phyloP scores from a whole-genome alignment of 1,284 basidiomycete genomes.

The Leccinum pachyderme region DNA sequence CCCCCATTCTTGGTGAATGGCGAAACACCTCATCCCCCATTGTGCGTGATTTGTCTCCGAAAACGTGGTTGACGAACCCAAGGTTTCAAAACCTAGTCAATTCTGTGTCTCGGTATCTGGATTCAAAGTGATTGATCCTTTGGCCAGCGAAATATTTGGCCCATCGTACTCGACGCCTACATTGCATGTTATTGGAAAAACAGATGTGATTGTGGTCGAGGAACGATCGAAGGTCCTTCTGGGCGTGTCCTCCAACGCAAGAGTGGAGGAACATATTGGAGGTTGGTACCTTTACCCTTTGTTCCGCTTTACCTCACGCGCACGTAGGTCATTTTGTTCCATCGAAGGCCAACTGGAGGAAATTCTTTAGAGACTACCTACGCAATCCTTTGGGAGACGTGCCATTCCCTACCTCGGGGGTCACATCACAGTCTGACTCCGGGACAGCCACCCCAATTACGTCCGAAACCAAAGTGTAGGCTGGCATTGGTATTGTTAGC shows the following conservation, averaged over 20 bases:
- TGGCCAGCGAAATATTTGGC: constrained; percentile 55
- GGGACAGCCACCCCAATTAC: constrained; percentile 22
- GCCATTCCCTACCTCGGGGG: constrained; percentile 20
- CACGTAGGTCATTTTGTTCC: constrained; percentile 75
- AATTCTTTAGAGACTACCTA: constrained; percentile 60
- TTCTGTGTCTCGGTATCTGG: constrained; percentile 73
- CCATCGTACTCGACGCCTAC: constrained; percentile 68
- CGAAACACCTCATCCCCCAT: constrained; percentile 60
- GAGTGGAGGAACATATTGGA: constrained; percentile 74
- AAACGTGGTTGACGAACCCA: background rate
- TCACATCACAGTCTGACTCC: constrained; percentile 18
- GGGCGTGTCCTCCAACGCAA: constrained; percentile 52
- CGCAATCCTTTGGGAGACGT: constrained; percentile 32
- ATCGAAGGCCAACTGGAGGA: constrained; percentile 69
- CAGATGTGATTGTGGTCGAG: constrained; percentile 76
- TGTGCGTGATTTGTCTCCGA: constrained; percentile 45
- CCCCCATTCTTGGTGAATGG: constrained; percentile 69
- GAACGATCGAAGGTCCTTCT: constrained; percentile 57
- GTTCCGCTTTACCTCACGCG: background rate
- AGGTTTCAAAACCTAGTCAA: constrained; percentile 40
- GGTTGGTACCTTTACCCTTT: constrained; percentile 44
- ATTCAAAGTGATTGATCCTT: constrained; percentile 54
- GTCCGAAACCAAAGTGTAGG: constrained; percentile 6
- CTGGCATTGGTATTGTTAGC: background rate
- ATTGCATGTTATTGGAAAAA: constrained; percentile 78